phyloP scores from a whole-genome alignment of 2,329 filamentous ascomycete species.

The Fusarium abutilonis region DNA sequence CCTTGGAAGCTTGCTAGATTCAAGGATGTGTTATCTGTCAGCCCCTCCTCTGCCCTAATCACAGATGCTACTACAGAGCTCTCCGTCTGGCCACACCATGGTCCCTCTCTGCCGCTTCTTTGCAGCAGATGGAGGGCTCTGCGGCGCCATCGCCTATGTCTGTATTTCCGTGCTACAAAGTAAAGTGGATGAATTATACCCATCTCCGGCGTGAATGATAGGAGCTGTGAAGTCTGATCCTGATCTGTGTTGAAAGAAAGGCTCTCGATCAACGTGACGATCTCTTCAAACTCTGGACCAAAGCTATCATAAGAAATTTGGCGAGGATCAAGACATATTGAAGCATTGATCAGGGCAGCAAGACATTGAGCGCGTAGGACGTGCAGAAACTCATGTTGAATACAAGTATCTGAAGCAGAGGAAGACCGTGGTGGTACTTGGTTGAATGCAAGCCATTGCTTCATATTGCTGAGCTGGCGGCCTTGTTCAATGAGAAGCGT shows the following conservation, averaged over 20 bases:
- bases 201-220: slow-evolving; percentile 32
- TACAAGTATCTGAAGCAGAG: fast-evolving
- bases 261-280: slow-evolving; percentile 4
- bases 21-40: neutral
- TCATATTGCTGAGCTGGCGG: slow-evolving; percentile 25
- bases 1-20: neutral
- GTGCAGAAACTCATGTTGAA: slow-evolving; percentile 6
- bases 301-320: slow-evolving; percentile 31
- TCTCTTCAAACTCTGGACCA: slow-evolving; percentile 35
- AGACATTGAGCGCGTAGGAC: slow-evolving; percentile 36
- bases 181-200: slow-evolving; percentile 32
- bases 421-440: neutral
- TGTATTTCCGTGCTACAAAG: slow-evolving; percentile 28
- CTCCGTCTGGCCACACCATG: slow-evolving; percentile 33
- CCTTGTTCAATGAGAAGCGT: slow-evolving; percentile 39
- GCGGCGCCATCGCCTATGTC: slow-evolving; percentile 25
- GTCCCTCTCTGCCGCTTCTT: slow-evolving; percentile 25
- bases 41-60: slow-evolving; percentile 21
- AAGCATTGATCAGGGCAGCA: slow-evolving; percentile 12
- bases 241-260: neutral
- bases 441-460: slow-evolving; percentile 29
- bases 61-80: neutral
- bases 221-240: neutral
- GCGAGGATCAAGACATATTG: slow-evolving; percentile 23
- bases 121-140: slow-evolving; percentile 19